Evolutionary conservation across 75 land plant species (phyloP).

Genomic region (Sequoia sempervirens): DNA sequence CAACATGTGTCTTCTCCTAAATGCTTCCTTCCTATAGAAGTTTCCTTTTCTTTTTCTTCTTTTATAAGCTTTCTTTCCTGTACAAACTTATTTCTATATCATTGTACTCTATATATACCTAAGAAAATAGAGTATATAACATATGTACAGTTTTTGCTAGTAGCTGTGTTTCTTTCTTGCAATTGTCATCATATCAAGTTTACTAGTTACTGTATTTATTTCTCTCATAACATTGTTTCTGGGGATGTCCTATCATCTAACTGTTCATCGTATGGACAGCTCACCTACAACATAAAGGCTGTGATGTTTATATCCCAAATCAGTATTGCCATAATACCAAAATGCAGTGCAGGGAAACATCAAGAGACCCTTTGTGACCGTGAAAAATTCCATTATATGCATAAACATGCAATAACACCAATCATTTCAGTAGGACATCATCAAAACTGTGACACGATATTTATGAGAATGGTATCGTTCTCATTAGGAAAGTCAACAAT

Average conservation of each 20-base stretch:
- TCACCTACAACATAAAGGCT: background rate
- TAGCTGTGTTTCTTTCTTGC: background rate
- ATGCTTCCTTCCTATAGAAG: background rate
- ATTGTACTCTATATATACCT: background rate
- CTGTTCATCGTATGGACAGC: background rate
- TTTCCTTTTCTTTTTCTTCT: background rate
- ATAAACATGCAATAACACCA: background rate
- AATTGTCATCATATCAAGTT: background rate
- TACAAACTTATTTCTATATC: background rate
- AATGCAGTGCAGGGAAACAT: background rate
- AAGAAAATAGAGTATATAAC: too few relatives aligned
- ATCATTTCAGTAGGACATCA: background rate
- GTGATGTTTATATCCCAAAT: background rate
- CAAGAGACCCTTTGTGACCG: background rate
- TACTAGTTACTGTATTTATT: background rate
- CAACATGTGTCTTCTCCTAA: background rate
- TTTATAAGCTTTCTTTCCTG: background rate
- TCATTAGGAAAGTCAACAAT: background rate
- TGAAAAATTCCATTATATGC: background rate
- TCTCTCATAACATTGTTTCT: background rate
- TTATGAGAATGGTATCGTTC: background rate
- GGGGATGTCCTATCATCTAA: background rate
- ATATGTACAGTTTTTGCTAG: background rate
- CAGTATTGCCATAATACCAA: background rate
- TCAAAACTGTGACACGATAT: background rate